Base-by-base conservation (phyloP, 331 rosid species). In the Arachis monticola region DNA sequence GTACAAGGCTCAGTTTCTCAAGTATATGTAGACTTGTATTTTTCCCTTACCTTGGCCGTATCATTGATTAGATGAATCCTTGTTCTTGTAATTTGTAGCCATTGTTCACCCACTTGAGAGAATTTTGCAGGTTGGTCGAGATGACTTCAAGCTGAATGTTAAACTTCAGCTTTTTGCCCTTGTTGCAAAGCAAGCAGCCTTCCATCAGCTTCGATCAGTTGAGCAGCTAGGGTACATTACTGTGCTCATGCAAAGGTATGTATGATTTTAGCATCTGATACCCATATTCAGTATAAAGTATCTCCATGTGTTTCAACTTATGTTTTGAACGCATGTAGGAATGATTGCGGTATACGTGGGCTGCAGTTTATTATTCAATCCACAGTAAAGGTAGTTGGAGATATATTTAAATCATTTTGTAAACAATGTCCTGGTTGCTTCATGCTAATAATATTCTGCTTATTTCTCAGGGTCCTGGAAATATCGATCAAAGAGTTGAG, bases 181-280 rank as follows among this genome's bases (percentile, higher is more conserved):
- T 72, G 72, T 90, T 67, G 97, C 97, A 6, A 88, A 95, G 90
- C 96, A 90, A 69, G 88, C 99, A 13, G 88, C 97, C 27, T 95
- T 92, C 80, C 97, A 95, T 83, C 99, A 92, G 87, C 97, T 95
- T 82, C 89, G 97, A 78, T 80, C 92, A 47, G 99, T 95, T 79
- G 99, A 95, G 85, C 99, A 95, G 75, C 96, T 95, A 44, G 99
- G 99, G 69, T 95, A 95, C 80, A 83, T 92, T 70, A 85, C 99
- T 50, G 79, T 55, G 70, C 90, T 95, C 70, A 53, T 72, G 88
- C 88, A 77, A 82, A 90, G 96, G 99, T 88, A 67, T 83, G 88
- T 38, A 50, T 14, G 46, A 60, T 13, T 78, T 65, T n/a, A 55
- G 78, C 17, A 7, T 75, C 71, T 52, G 31, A 6, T 67, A 70